Conservation (phyloP, 352 stramenopile genomes). For the Globisporangium nunn region DNA sequence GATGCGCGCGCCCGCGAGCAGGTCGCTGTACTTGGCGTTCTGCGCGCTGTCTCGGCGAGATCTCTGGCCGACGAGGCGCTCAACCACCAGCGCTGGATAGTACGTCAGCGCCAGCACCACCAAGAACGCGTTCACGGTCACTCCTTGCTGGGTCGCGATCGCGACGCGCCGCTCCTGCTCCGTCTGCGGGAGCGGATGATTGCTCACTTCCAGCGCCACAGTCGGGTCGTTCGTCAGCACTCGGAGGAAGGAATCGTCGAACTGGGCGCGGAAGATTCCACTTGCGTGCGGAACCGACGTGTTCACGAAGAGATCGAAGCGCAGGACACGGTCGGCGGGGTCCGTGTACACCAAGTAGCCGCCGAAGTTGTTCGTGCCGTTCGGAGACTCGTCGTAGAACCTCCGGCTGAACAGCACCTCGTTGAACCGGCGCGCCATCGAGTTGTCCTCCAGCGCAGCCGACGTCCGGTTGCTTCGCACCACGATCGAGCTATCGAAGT, state of each 20-base stretch:
- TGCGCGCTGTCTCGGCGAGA: conserved; percentile 38
- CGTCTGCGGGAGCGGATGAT: conserved; percentile 43
- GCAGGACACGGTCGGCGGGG: conserved; percentile 19
- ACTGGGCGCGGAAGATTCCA: conserved; percentile 39
- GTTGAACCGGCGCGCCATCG: conserved; percentile 16
- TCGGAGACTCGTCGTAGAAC: conserved; percentile 17
- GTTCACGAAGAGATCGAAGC: conserved; percentile 45
- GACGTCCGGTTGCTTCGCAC: conserved; percentile 19
- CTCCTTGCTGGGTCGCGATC: conserved; percentile 33
- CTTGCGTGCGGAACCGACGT: conserved; percentile 33
- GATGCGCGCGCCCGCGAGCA: conserved; percentile 87
- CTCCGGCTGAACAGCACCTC: conserved; percentile 25
- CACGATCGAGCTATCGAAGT: conserved; percentile 21
- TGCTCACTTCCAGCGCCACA: conserved; percentile 32
- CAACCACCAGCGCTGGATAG: conserved; percentile 82
- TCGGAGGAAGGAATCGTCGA: conserved; percentile 33
- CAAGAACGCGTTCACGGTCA: conserved; percentile 16
- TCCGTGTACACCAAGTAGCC: conserved; percentile 26
- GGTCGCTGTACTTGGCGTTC: conserved; percentile 90
- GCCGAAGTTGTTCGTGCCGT: conserved; percentile 22
- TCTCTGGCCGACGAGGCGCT: conserved; percentile 89
- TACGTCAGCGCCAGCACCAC: conserved; percentile 88
- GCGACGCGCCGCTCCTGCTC: conserved; percentile 28
- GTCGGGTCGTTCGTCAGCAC: conserved; percentile 4
- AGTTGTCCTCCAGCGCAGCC: neutral